These are phyloP conservation scores for Podospora tetraspora DNA, from an alignment of 495 filamentous ascomycete species.

Conservation along the genomic window DNA sequence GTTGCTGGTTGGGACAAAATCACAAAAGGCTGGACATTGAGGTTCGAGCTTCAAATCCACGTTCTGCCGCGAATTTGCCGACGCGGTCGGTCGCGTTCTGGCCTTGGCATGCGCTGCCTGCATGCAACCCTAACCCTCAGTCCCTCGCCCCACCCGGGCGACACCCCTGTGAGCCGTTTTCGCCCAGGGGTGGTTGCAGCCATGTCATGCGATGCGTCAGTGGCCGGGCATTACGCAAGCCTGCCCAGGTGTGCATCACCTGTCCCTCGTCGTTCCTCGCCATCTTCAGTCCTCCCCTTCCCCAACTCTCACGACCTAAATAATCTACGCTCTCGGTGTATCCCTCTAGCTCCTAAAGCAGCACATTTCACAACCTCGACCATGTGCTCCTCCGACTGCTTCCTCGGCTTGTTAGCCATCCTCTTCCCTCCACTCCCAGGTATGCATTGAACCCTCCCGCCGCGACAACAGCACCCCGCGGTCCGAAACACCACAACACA, in stretches of 20 bases:
- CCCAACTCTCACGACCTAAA: neutral
- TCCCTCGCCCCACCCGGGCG: neutral
- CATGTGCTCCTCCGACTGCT: constrained; percentile 72
- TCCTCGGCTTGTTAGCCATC: constrained; percentile 81
- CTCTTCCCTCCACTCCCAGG: constrained; percentile 92
- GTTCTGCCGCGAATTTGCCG: constrained; percentile 14
- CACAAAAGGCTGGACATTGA: neutral
- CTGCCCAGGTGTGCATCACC: constrained; percentile 3
- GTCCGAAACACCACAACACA: constrained; percentile 4
- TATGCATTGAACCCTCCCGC: constrained; percentile 42
- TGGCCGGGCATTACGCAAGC: constrained; percentile 6
- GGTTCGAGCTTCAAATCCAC: neutral
- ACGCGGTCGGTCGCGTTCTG: constrained; percentile 5
- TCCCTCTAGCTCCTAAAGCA: neutral
- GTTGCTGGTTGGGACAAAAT: neutral
- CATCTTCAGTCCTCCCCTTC: neutral
- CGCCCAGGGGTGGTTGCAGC: neutral
- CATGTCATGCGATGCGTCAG: neutral
- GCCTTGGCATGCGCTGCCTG: too few species aligned
- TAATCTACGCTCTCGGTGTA: neutral
- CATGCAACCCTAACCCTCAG: too few species aligned
- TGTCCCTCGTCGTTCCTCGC: neutral
- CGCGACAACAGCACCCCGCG: constrained; percentile 18
- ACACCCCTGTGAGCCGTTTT: neutral
- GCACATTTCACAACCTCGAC: neutral